These are phyloP conservation scores for Chalaropsis thielavioides DNA, from an alignment of 2,329 filamentous ascomycete genomes.

Conservation along the genomic window DNA sequence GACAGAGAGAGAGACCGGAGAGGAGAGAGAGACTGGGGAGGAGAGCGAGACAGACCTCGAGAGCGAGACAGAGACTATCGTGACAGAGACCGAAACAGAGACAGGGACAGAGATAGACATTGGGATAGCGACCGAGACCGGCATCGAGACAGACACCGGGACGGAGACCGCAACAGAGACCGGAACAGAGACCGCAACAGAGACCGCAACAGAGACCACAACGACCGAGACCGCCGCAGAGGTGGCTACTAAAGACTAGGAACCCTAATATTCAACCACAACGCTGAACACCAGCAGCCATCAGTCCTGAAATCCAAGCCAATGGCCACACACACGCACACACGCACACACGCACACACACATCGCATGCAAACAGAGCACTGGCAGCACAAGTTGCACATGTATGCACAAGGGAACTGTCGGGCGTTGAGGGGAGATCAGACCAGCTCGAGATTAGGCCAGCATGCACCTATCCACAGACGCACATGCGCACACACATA, in stretches of 20 bases:
- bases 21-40: slow-evolving; percentile 8
- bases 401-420: not conserved
- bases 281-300: too few species aligned
- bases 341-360: too few species aligned
- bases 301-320: too few species aligned
- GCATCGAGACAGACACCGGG: slow-evolving; percentile 14
- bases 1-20: slow-evolving; percentile 9
- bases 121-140: slow-evolving; percentile 22
- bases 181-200: slow-evolving; percentile 24
- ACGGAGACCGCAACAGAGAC: slow-evolving; percentile 23
- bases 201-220: slow-evolving; percentile 21
- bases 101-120: slow-evolving; percentile 24
- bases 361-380: not conserved
- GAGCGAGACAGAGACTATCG: not conserved
- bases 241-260: slow-evolving; percentile 18
- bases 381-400: not conserved
- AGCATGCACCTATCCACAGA: not conserved
- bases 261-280: not conserved
- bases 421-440: not conserved
- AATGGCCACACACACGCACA: too few species aligned
- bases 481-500: not conserved
- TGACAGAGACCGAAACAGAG: slow-evolving; percentile 19
- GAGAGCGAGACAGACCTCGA: not conserved
- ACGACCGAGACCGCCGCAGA: slow-evolving; percentile 5
- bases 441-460: not conserved